Base-by-base conservation (phyloP, 306 rosid species). In the Malus orientalis region DNA sequence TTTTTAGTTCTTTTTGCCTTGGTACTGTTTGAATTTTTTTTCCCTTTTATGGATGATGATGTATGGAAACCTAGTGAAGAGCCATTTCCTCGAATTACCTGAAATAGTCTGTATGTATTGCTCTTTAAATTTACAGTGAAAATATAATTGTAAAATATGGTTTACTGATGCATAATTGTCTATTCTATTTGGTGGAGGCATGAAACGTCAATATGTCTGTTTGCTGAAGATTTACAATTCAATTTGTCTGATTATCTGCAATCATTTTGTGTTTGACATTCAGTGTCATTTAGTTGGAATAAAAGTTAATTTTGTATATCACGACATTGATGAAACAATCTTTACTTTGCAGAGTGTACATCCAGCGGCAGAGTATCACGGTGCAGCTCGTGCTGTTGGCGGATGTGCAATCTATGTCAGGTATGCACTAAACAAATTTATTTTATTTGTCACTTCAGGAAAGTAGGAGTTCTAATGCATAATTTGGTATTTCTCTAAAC, bases 321-420 rank as follows among this genome's bases (percentile, higher is more conserved):
- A 63, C 36, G 36, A 22, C 79, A 69, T 71, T 84, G 42, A 82
- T 63, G 29, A 74, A 64, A 42, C 6, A 6, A 42, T 67, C 51
- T 80, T 45, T 53, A 68, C 14, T 63, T 78, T 76, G 71, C 85
- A 95, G 97, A 89, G 94, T 80, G 82, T 88, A 69, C 99, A 96
- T 62, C 93, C 99, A 8, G 97, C 93, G 32, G 97, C 96, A 12
- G 99, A 96, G 8, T 96, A 96, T 80, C 98, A 96, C 15, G 97
- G 96, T 25, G 97, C 99, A 53, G 98, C 99, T 73, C 97, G 99
- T 22, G 93, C 99, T 16, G 68, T 96, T 7, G 97, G 99, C n/a
- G 98, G 99, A 78, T 88, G 98, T 81, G 90, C 98, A 71, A 90
- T 96, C 81, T 96, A 96, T 86, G 97, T 96, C 58, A 92, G 99